Conservation (phyloP, 1,284 basidiomycete species). For the Marasmius oreades region DNA sequence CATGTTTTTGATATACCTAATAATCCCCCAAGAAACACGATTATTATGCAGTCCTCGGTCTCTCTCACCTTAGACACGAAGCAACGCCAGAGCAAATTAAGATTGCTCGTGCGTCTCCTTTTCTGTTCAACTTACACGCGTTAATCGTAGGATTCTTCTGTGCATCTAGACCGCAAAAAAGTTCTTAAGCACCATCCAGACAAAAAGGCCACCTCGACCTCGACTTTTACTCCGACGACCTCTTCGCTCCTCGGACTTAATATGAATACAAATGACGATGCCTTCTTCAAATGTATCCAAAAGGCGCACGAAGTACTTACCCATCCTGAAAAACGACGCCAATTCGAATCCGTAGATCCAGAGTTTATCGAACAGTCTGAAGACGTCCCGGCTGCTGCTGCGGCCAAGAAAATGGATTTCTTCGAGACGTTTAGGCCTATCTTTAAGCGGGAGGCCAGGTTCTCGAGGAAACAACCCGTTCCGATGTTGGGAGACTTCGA, state of each 20-base stretch:
- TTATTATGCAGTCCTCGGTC: slow-evolving; percentile 94
- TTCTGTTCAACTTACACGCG: slow-evolving; percentile 6
- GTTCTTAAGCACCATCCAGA: slow-evolving; percentile 99
- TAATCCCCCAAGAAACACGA: slow-evolving; percentile 81
- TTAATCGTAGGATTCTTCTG: slow-evolving; percentile 5
- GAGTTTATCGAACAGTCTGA: slow-evolving; percentile 72
- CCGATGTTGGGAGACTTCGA: slow-evolving; percentile 75
- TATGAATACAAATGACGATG: slow-evolving; percentile 82
- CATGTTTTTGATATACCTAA: neutral
- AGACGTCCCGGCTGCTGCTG: slow-evolving; percentile 66
- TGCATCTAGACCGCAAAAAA: slow-evolving; percentile 84
- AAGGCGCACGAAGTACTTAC: slow-evolving; percentile 94
- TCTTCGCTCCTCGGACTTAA: slow-evolving; percentile 35
- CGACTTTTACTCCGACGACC: slow-evolving; percentile 52
- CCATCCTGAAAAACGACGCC: slow-evolving; percentile 83
- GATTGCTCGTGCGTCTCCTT: slow-evolving; percentile 77
- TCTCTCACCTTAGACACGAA: slow-evolving; percentile 86
- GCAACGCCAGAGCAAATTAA: slow-evolving; percentile 94
- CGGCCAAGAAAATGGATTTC: slow-evolving; percentile 60
- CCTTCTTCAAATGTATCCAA: slow-evolving; percentile 99
- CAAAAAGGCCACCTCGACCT: slow-evolving; percentile 81
- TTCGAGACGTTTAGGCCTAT: slow-evolving; percentile 71
- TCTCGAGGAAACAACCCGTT: slow-evolving; percentile 88
- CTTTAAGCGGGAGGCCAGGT: slow-evolving; percentile 89
- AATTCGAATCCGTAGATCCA: slow-evolving; percentile 97